These are phyloP conservation scores for Fusarium miscanthi DNA, from an alignment of 2,329 filamentous ascomycete genomes.

Conservation along the genomic window DNA sequence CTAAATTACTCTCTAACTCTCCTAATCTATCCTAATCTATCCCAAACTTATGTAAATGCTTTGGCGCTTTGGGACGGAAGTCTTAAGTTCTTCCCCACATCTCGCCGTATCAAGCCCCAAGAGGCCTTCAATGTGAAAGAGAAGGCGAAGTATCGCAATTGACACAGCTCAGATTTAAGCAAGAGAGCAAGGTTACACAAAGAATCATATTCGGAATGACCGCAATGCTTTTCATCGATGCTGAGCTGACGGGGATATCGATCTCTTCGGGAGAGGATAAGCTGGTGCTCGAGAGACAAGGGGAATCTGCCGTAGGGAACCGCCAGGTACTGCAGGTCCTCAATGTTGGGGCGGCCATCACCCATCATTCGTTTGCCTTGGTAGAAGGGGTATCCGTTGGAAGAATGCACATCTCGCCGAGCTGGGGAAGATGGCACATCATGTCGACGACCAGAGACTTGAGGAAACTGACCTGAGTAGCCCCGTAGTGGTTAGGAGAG, in stretches of 20 bases:
- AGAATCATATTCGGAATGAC: neutral
- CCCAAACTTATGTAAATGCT: neutral
- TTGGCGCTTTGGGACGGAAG: neutral
- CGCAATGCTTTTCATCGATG: neutral
- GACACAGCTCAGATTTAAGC: neutral
- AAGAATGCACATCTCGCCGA: neutral
- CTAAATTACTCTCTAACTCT: neutral
- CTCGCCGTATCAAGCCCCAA: neutral
- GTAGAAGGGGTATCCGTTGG: neutral
- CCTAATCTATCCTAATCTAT: neutral
- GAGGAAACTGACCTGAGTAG: neutral
- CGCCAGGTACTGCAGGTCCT: neutral
- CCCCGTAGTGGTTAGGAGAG: neutral
- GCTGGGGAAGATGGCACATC: neutral
- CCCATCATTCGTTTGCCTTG: neutral
- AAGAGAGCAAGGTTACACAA: neutral
- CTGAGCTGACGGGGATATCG: neutral
- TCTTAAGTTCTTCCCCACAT: neutral
- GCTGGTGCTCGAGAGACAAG: neutral
- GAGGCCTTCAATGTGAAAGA: neutral
- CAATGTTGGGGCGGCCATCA: rapidly evolving
- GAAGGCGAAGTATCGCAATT: neutral
- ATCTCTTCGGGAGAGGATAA: neutral
- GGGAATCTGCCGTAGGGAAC: neutral
- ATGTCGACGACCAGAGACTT: neutral